phyloP scores from a whole-genome alignment of 2,329 filamentous ascomycete genomes.

The Neonectria hederae region DNA sequence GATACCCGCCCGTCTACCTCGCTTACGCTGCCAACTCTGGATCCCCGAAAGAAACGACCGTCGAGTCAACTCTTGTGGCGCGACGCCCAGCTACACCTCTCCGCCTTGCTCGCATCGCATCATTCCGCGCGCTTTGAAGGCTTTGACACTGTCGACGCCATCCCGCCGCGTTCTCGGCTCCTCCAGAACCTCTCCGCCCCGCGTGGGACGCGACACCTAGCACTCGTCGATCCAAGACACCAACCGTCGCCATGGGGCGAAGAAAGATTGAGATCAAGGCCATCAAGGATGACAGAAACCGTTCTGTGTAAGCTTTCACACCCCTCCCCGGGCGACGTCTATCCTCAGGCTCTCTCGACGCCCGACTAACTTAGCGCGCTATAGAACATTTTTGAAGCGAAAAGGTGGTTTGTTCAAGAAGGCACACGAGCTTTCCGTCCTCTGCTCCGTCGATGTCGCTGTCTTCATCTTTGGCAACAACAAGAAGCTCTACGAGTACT shows the following conservation, averaged over 20 bases:
- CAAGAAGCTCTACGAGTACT: constrained; percentile 99
- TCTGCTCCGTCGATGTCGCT: constrained; percentile 97
- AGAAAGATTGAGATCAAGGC: constrained; percentile 99
- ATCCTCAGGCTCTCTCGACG: constrained; percentile 6
- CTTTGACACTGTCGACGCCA: constrained; percentile 15
- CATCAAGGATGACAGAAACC: constrained; percentile 98
- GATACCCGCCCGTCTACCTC: constrained; percentile 20
- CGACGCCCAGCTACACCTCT: constrained; percentile 16
- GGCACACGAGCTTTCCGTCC: constrained; percentile 96
- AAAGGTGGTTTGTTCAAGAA: constrained; percentile 99
- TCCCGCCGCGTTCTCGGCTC: constrained; percentile 26
- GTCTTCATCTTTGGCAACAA: constrained; percentile 99
- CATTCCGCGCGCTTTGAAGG: constrained; percentile 8
- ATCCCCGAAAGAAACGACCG: constrained; percentile 22
- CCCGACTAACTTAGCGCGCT: constrained; percentile 34
- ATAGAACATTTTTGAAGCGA: constrained; percentile 95
- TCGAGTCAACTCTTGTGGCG: constrained; percentile 21
- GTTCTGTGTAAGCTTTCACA: constrained; percentile 85
- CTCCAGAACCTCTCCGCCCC: constrained; percentile 26
- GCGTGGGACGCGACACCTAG: constrained; percentile 33
- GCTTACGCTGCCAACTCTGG: constrained; percentile 23
- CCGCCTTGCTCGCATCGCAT: not conserved
- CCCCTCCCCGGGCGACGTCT: not conserved
- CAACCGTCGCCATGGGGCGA: constrained; percentile 76
- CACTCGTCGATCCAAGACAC: constrained; percentile 26